Evolutionary conservation across 306 rosid genomes (phyloP).

Genomic region (Carpinus viminea): DNA sequence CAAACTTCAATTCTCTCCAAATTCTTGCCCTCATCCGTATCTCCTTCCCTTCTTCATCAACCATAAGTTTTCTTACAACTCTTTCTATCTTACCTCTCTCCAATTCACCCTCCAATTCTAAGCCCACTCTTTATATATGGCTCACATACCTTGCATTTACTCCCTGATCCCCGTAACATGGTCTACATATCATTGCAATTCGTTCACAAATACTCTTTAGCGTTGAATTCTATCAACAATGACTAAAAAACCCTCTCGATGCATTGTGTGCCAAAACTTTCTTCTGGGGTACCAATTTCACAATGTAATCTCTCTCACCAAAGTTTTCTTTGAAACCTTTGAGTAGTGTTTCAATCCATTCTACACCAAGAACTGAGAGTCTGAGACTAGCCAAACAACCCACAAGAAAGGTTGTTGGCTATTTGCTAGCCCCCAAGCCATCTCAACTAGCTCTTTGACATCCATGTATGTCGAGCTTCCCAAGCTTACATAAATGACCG

Average conservation of each 20-base stretch:
- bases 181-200: constrained; percentile 42
- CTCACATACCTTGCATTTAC: constrained; percentile 39
- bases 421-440: constrained; percentile 50
- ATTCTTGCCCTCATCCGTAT: background rate
- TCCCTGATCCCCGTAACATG: constrained; percentile 46
- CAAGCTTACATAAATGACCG: constrained; percentile 39
- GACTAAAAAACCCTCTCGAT: constrained; percentile 52
- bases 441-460: constrained; percentile 42
- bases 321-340: constrained; percentile 18
- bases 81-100: background rate
- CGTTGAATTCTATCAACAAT: constrained; percentile 54
- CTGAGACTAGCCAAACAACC: constrained; percentile 34
- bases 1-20: background rate
- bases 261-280: constrained; percentile 42
- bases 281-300: constrained; percentile 48
- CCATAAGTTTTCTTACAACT: background rate
- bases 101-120: background rate
- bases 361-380: constrained; percentile 10
- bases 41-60: constrained; percentile 6
- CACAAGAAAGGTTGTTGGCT: constrained; percentile 47
- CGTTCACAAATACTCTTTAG: constrained; percentile 45
- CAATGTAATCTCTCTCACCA: constrained; percentile 38
- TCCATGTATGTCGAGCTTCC: constrained; percentile 56
- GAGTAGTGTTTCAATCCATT: constrained; percentile 23
- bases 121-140: constrained; percentile 40